Conservation (phyloP, 2,329 filamentous ascomycete genomes). For the Xylariaceae sp. region DNA sequence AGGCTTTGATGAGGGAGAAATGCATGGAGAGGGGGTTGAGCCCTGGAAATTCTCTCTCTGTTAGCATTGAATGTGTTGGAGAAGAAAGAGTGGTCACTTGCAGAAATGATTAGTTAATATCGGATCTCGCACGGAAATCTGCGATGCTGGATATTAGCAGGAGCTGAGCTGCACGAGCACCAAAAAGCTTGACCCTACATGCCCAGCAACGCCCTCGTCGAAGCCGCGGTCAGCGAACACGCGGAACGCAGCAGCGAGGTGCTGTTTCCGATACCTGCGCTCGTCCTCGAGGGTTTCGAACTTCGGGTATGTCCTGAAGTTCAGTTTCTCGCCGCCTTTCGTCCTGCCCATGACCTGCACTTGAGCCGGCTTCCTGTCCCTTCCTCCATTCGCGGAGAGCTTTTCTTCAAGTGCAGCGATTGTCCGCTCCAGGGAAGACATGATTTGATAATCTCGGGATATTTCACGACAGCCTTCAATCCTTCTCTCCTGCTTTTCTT, state of each 20-base stretch:
- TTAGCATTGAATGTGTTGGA: background rate
- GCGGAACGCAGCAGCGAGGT: slow-evolving; percentile 56
- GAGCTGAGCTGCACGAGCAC: too few species aligned
- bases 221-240: slow-evolving; percentile 57
- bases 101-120: slow-evolving; percentile 54
- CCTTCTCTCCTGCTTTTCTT: background rate
- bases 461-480: too few species aligned
- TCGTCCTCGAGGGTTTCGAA: slow-evolving; percentile 49
- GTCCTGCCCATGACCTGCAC: slow-evolving; percentile 26
- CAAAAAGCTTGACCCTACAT: slow-evolving; percentile 45
- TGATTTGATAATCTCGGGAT: slow-evolving; percentile 3
- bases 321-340: slow-evolving; percentile 26
- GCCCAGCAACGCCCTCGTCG: slow-evolving; percentile 58
- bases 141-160: background rate
- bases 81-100: slow-evolving; percentile 29
- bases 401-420: too few species aligned
- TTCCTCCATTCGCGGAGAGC: slow-evolving; percentile 16
- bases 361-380: slow-evolving; percentile 18
- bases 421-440: slow-evolving; percentile 14
- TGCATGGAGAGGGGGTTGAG: slow-evolving; percentile 44
- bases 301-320: slow-evolving; percentile 27
- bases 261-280: slow-evolving; percentile 52
- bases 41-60: slow-evolving; percentile 11
- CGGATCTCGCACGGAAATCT: slow-evolving; percentile 49
- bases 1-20: slow-evolving; percentile 54